phyloP scores from a whole-genome alignment of 2,329 filamentous ascomycete genomes.

The Canariomyces notabilis region DNA sequence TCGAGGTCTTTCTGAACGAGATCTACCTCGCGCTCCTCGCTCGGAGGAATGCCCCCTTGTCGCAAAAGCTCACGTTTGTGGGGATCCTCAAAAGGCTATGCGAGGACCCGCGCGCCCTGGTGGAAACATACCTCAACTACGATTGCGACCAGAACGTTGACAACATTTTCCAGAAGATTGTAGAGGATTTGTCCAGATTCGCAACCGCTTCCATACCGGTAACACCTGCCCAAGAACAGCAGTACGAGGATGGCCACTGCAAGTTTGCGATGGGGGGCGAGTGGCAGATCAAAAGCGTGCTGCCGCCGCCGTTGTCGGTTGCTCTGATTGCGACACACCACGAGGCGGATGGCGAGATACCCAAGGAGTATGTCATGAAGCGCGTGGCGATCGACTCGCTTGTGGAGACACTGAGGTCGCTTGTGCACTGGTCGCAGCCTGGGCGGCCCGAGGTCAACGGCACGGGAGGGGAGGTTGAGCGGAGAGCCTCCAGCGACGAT shows the following conservation, averaged over 20 bases:
- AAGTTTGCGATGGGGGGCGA: slow-evolving; percentile 60
- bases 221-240: slow-evolving; percentile 72
- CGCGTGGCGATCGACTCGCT: slow-evolving; percentile 82
- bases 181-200: slow-evolving; percentile 88
- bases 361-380: slow-evolving; percentile 87
- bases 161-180: slow-evolving; percentile 93
- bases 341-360: slow-evolving; percentile 65
- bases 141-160: slow-evolving; percentile 94
- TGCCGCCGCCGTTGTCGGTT: slow-evolving; percentile 82
- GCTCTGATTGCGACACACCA: slow-evolving; percentile 61
- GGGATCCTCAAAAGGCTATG: slow-evolving; percentile 78
- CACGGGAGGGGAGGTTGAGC: slow-evolving; percentile 44
- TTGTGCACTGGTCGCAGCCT: slow-evolving; percentile 82
- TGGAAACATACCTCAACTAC: slow-evolving; percentile 96
- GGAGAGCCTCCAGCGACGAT: slow-evolving; percentile 49
- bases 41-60: slow-evolving; percentile 75
- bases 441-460: slow-evolving; percentile 57
- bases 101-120: slow-evolving; percentile 78
- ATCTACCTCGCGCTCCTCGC: slow-evolving; percentile 92
- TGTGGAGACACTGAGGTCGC: slow-evolving; percentile 79
- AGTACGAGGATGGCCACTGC: slow-evolving; percentile 73
- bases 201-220: slow-evolving; percentile 74
- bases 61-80: slow-evolving; percentile 91
- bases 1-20: slow-evolving; percentile 96
- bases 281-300: slow-evolving; percentile 79